Evolutionary conservation across 345 rosid genomes (phyloP), one percentile per base, ranked within the genome.

Genomic region (Iberis pinnata): DNA sequence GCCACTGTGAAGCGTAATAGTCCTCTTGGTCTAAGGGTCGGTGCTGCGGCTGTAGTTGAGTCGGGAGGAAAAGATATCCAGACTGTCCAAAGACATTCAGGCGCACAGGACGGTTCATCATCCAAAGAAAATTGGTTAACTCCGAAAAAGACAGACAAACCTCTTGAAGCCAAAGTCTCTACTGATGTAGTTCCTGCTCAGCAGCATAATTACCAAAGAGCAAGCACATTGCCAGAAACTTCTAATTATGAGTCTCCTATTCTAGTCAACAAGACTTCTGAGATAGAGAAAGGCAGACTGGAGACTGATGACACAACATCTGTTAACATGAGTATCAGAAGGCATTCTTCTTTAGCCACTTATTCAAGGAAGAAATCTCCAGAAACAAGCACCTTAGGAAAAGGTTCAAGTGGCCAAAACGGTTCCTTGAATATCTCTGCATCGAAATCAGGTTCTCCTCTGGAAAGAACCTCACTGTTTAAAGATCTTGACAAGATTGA

Each of bases 321-420:
- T 57, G 32, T 65, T 35, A 62, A 71, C 20, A 45, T 44, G 61
- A 71, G 50, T 59, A 70, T 60, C 36, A 74, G 60, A 49, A 67
- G 13, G 60, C 58, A 49, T 49, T 41, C 64, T 17, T 57, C 70
- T 56, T 42, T 65, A 18, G 70, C 70, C 53, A 76, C 70, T 69
- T 79, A 79, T 69, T 50, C 76, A 40, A 78, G 87, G 70, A 82
- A 69, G 53, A 76, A 45, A 48, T 66, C 75, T 11, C 45, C 80
- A 20, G 64, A 59, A 25, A 58, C 81, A 58, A 24, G 63, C 42
- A 77, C 62, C 60, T 52, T 67, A 33, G 67, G 64, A 36, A 70
- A 67, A 46, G 49, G 27, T 42, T 63, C 70, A 9, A 55, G 69
- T 53, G 54, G 43, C 41, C 42, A 18, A 43, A 49, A 63, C 43